These are phyloP conservation scores for Coemansia sp. DNA, from an alignment of 192 early-diverging fungal species.

Conservation along the genomic window DNA sequence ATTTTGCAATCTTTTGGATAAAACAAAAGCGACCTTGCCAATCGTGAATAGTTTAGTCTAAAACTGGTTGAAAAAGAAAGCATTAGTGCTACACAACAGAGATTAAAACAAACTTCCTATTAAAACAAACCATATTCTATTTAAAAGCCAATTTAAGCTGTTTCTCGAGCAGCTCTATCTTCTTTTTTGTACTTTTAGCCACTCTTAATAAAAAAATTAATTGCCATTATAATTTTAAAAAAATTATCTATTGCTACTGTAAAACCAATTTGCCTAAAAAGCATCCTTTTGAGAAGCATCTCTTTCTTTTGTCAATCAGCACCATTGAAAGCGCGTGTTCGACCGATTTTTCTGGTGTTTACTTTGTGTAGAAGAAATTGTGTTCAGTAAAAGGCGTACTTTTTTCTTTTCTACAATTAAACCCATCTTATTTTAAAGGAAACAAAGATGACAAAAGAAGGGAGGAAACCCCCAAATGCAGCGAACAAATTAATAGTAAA, in stretches of 20 bases:
- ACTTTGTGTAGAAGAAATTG: no score
- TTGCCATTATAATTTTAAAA: neutral
- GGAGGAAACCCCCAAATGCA: no score
- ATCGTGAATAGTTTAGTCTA: neutral
- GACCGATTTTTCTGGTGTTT: no score
- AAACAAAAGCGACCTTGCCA: slow-evolving; percentile 3
- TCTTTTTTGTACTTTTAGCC: slow-evolving; percentile 3
- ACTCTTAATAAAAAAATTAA: neutral
- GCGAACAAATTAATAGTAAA: no score
- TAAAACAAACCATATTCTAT: neutral
- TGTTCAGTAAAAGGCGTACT: no score
- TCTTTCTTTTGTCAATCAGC: no score
- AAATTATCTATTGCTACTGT: neutral
- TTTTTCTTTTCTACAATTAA: no score
- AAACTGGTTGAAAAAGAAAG: neutral
- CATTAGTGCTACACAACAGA: neutral
- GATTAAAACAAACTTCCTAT: neutral
- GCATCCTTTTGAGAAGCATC: no score
- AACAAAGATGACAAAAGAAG: neutral
- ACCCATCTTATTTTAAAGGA: neutral
- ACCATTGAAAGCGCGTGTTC: no score
- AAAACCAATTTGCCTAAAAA: no score
- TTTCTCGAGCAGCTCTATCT: neutral
- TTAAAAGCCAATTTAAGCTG: neutral
- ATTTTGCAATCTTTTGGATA: neutral